Conservation (phyloP, 305 asterid species). For the Lippia alba region DNA sequence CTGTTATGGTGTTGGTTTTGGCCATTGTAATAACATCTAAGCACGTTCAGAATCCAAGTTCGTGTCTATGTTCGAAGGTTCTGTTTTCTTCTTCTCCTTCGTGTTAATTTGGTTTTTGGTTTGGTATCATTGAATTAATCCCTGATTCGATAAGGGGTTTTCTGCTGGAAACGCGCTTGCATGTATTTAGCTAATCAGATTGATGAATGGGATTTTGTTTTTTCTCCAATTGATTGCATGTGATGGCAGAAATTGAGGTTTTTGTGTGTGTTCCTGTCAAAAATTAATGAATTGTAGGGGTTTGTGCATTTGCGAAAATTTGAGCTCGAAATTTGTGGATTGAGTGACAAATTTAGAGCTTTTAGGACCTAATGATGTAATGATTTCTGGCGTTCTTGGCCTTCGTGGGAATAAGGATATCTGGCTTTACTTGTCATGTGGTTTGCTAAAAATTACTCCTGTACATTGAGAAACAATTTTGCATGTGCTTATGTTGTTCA, state of each 20-base stretch:
- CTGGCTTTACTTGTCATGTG: background rate
- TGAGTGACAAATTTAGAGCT: background rate
- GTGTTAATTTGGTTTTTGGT: background rate
- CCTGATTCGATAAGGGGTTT: background rate
- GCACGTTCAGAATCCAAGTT: slow-evolving; percentile 50
- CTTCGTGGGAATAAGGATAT: background rate
- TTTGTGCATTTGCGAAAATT: slow-evolving; percentile 14
- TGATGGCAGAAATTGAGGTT: slow-evolving; percentile 4
- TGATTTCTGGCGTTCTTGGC: background rate
- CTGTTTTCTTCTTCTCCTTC: background rate
- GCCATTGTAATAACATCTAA: slow-evolving; percentile 56
- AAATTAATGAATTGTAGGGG: slow-evolving; percentile 26
- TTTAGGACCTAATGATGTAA: too few species aligned
- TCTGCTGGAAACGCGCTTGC: slow-evolving; percentile 7
- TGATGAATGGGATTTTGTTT: background rate
- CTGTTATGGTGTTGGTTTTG: slow-evolving; percentile 53
- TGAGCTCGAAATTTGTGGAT: slow-evolving; percentile 22
- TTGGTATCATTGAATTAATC: slow-evolving; percentile 23
- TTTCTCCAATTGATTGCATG: slow-evolving; percentile 33
- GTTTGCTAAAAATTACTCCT: background rate
- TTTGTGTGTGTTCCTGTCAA: background rate
- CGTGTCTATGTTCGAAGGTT: slow-evolving; percentile 85
- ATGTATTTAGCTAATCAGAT: background rate
- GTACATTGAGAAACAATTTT: too few species aligned
- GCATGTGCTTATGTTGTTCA: background rate